Conservation (phyloP, 225 moss, liverwort and hornwort species). For the Bryum argenteum region DNA sequence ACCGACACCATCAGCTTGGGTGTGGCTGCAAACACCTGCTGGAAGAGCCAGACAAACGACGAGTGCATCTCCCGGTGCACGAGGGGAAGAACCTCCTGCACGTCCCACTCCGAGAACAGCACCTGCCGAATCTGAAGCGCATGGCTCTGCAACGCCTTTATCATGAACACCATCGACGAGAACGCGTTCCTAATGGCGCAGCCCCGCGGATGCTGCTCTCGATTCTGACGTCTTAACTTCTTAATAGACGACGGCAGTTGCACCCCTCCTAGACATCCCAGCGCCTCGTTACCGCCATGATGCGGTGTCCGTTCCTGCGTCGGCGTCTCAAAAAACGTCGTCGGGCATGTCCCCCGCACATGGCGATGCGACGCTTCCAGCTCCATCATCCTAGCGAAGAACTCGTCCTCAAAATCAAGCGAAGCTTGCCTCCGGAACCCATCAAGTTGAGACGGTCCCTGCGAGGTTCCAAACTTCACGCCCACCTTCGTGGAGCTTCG, state of each 20-base stretch:
- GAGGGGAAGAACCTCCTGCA: constrained; percentile 58
- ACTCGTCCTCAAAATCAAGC: constrained; percentile 45
- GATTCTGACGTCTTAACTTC: constrained; percentile 36
- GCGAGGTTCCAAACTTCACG: constrained; percentile 28
- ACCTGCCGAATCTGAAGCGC: constrained; percentile 67
- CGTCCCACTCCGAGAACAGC: constrained; percentile 66
- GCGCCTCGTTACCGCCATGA: constrained; percentile 19
- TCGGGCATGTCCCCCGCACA: constrained; percentile 2
- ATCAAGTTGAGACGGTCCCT: constrained; percentile 7
- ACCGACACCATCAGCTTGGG: constrained; percentile 84
- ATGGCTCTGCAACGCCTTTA: constrained; percentile 72
- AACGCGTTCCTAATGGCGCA: constrained; percentile 77
- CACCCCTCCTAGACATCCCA: constrained; percentile 41
- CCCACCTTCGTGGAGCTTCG: constrained; percentile 22
- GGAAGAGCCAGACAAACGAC: constrained; percentile 82
- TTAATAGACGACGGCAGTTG: constrained; percentile 48
- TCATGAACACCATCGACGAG: constrained; percentile 86
- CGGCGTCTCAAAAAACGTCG: constrained; percentile 14
- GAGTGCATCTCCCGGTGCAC: constrained; percentile 77
- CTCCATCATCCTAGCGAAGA: constrained; percentile 46
- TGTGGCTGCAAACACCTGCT: constrained; percentile 80
- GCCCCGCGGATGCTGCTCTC: constrained; percentile 22
- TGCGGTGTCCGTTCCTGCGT: not conserved
- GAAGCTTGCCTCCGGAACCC: constrained; percentile 40
- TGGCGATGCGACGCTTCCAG: constrained; percentile 36